These are phyloP conservation scores for Boletus reticulatus DNA, from an alignment of 768 basidiomycete species.

Conservation along the genomic window DNA sequence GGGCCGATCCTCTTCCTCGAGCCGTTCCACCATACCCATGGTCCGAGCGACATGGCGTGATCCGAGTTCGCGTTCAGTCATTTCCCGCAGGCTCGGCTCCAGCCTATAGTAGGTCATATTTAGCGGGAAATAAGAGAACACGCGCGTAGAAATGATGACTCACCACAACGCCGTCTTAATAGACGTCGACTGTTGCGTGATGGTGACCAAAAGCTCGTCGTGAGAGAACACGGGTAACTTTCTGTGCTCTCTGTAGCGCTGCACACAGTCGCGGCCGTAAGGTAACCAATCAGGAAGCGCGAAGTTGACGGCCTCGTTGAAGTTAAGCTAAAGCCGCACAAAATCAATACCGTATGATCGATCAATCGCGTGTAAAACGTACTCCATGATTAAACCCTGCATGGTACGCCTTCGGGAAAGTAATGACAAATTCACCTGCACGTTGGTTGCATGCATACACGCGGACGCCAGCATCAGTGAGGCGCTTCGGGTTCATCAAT, in stretches of 20 bases:
- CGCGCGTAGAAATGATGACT: slow-evolving; percentile 26
- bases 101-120: slow-evolving; percentile 54
- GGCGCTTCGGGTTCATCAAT: slow-evolving; percentile 89
- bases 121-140: slow-evolving; percentile 18
- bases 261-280: slow-evolving; percentile 83
- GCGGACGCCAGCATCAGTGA: slow-evolving; percentile 84
- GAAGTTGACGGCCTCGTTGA: slow-evolving; percentile 99
- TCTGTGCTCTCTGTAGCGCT: slow-evolving; percentile 84
- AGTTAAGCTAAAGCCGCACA: slow-evolving; percentile 70
- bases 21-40: slow-evolving; percentile 59
- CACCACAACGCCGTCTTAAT: slow-evolving; percentile 94
- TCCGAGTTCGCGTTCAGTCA: slow-evolving; percentile 80
- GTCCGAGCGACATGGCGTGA: slow-evolving; percentile 63
- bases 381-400: slow-evolving; percentile 99
- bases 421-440: slow-evolving; percentile 96
- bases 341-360: slow-evolving; percentile 24
- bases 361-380: slow-evolving; percentile 38
- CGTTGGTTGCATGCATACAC: slow-evolving; percentile 96
- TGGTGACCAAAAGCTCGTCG: slow-evolving; percentile 95
- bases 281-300: slow-evolving; percentile 94
- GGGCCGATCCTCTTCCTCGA: slow-evolving; percentile 76
- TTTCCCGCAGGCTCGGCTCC: slow-evolving; percentile 77
- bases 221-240: slow-evolving; percentile 98
- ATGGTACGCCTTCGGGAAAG: slow-evolving; percentile 97
- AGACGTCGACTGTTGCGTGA: slow-evolving; percentile 89